A percentile compares a stretch with the other conserved stretches of the same genome.
These are phyloP conservation scores for Sisymbrium irio DNA, from an alignment of 345 rosid species.

Conservation along the genomic window DNA sequence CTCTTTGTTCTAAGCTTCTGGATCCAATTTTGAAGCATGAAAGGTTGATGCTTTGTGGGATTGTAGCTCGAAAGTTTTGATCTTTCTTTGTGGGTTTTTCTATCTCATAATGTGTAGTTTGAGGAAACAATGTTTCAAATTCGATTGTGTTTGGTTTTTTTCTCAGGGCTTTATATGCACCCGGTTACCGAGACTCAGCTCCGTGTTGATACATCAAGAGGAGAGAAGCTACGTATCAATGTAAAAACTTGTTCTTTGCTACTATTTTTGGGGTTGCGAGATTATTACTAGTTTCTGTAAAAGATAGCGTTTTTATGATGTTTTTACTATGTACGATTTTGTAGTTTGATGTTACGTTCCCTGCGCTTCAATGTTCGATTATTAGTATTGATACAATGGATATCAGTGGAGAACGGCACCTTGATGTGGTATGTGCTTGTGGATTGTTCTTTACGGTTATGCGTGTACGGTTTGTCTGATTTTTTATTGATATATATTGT, in stretches of 20 bases:
- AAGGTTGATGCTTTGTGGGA: conserved; percentile 1
- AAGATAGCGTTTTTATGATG: not conserved
- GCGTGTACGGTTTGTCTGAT: not conserved
- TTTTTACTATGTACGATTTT: conserved; percentile 15
- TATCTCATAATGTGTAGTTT: not conserved
- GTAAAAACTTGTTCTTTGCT: conserved; percentile 28
- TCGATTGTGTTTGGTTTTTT: not conserved
- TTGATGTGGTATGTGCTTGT: conserved; percentile 73
- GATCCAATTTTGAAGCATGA: not conserved
- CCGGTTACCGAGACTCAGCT: conserved; percentile 92
- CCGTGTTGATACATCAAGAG: conserved; percentile 94
- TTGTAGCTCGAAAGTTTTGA: not conserved
- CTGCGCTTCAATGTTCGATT: conserved; percentile 87
- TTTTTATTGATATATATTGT: conserved; percentile 23
- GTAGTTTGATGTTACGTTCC: conserved; percentile 93
- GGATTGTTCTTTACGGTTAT: not conserved
- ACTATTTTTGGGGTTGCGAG: not conserved
- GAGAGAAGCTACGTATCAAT: conserved; percentile 88
- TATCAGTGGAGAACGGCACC: conserved; percentile 93
- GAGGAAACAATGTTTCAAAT: not conserved
- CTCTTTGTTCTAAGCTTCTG: not conserved
- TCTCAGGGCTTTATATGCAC: conserved; percentile 72
- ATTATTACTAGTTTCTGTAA: not conserved
- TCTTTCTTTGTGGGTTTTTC: not conserved
- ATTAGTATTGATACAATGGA: conserved; percentile 97